phyloP scores from a whole-genome alignment of 2,329 filamentous ascomycete genomes.

The Cordyceps fumosorosea region DNA sequence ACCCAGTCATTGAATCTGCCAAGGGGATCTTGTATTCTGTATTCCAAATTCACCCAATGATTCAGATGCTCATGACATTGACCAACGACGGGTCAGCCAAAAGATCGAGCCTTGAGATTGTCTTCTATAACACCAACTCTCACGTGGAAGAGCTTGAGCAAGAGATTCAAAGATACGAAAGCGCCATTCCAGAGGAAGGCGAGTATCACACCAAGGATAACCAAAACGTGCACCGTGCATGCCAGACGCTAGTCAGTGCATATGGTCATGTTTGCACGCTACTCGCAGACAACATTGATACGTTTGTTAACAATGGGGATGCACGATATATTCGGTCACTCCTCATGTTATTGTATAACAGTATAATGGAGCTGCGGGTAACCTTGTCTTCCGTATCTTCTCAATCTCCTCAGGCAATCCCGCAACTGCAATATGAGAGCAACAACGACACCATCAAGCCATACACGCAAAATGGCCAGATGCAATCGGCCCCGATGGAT shows the following conservation, averaged over 20 bases:
- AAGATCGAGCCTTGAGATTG: slow-evolving; percentile 57
- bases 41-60: slow-evolving; percentile 62
- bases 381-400: slow-evolving; percentile 35
- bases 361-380: slow-evolving; percentile 59
- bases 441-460: slow-evolving; percentile 43
- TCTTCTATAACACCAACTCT: slow-evolving; percentile 61
- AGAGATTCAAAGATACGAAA: slow-evolving; percentile 57
- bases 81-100: slow-evolving; percentile 54
- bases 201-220: slow-evolving; percentile 49
- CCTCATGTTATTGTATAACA: slow-evolving; percentile 58
- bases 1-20: slow-evolving; percentile 57
- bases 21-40: slow-evolving; percentile 62
- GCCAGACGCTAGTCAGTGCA: slow-evolving; percentile 55
- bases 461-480: slow-evolving; percentile 39
- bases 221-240: slow-evolving; percentile 57
- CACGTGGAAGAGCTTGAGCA: slow-evolving; percentile 61
- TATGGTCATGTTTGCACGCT: slow-evolving; percentile 60
- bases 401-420: slow-evolving; percentile 18
- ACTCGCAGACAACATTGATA: slow-evolving; percentile 54
- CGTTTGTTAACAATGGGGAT: slow-evolving; percentile 58
- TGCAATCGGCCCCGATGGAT: slow-evolving; percentile 23
- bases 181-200: slow-evolving; percentile 34
- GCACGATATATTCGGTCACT: slow-evolving; percentile 61
- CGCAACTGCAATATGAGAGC: slow-evolving; percentile 16
- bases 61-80: slow-evolving; percentile 58